phyloP scores from a whole-genome alignment of 768 basidiomycete species.

The Steccherinum ochraceum region DNA sequence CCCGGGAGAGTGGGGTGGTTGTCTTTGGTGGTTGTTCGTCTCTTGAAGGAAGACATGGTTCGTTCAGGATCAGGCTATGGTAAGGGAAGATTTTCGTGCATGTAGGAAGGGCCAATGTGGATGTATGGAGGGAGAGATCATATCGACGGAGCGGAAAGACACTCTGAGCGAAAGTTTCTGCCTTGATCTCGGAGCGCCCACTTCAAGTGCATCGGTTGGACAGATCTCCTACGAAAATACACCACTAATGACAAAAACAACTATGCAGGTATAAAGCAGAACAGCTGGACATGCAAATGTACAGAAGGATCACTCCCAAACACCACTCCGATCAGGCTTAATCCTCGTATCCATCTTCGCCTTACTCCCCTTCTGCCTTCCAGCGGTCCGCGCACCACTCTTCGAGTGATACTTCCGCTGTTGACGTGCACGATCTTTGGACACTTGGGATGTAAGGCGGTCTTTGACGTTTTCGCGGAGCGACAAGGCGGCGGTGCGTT shows the following conservation, averaged over 20 bases:
- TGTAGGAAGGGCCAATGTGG: too few relatives aligned
- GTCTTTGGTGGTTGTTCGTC: conserved; percentile 45
- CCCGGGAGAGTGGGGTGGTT: conserved; percentile 34
- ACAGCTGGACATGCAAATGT: background rate
- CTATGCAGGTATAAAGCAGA: too few relatives aligned
- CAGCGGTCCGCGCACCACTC: conserved; percentile 51
- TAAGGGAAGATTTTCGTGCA: too few relatives aligned
- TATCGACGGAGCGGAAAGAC: too few relatives aligned
- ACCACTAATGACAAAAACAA: too few relatives aligned
- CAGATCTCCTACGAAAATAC: too few relatives aligned
- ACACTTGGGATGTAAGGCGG: conserved; percentile 57
- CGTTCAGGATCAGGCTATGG: too few relatives aligned
- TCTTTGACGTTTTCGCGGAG: conserved; percentile 42
- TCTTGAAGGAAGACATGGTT: conserved; percentile 86
- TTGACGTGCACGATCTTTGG: conserved; percentile 52
- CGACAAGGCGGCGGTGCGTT: conserved; percentile 35
- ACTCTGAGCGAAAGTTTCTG: too few relatives aligned
- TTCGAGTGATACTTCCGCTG: conserved; percentile 78
- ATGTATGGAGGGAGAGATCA: too few relatives aligned
- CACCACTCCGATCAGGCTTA: conserved; percentile 49
- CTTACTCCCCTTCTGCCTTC: conserved; percentile 76
- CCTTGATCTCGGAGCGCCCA: too few relatives aligned
- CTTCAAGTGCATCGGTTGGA: too few relatives aligned
- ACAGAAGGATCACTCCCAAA: conserved; percentile 43
- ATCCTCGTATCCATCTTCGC: conserved; percentile 72